Evolutionary conservation across 257 asterid genomes (phyloP), one percentile per base, ranked within the genome.

Genomic region (Fraxinus anomala): DNA sequence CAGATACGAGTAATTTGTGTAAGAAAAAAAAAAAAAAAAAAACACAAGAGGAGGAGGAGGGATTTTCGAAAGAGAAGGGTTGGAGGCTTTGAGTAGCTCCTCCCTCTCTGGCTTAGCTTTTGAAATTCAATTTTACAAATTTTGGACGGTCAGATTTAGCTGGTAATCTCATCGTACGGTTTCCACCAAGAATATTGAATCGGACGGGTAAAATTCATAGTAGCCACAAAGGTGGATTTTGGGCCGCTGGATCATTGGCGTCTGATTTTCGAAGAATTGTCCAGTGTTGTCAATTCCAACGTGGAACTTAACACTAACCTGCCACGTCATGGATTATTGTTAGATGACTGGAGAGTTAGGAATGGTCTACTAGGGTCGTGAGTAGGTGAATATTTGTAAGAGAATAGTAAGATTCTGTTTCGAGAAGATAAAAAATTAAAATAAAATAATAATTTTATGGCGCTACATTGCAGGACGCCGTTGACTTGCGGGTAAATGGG

Each of bases 21-120:
- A 40, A 81, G 61, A 56, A 82, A 75, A 68, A 81, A 79, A 80
- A 63, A 42, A 37, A 8, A 9, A 8, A 33, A 33, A 33, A n/a
- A n/a, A n/a, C n/a, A 26, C 28, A 33, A 33, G 30, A 42, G 40
- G 33, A 31, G 33, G 68, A 79, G 73, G 83, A 67, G 82, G 82
- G 81, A 65, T 65, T 66, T 81, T 66, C 72, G 74, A 74, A 79
- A 78, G 73, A 34, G 73, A 80, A 14, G 69, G 36, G 68, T 78
- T 74, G 81, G 84, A 80, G 79, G 80, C 40, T 39, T 73, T 75
- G 68, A 73, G 81, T 74, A 73, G 80, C 88, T 86, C 88, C 96
- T 91, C 97, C 97, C 97, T 90, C 97, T 91, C 89, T 82, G 61
- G 85, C 80, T 84, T 47, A 73, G 88, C 90, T 91, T 94, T 94